Percentiles rank a stretch among this genome's conserved stretches.
Evolutionary conservation across 192 early-diverging fungal genomes (phyloP).

Genomic region (Umbelopsis sp.): DNA sequence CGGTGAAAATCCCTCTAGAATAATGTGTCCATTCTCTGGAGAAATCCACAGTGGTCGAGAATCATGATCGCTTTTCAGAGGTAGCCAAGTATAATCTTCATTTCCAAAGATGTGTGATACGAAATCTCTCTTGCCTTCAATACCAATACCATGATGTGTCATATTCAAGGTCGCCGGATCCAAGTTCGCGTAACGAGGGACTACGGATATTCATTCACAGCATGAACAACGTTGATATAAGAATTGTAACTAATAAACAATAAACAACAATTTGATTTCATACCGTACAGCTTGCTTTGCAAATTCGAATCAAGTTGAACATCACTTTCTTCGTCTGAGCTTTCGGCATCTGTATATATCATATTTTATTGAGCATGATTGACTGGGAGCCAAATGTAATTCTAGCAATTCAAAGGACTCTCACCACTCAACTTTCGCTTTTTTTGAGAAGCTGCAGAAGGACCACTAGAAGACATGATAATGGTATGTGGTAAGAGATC

Average conservation of each 20-base stretch:
- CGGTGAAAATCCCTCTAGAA: constrained; percentile 96
- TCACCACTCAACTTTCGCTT: constrained; percentile 16
- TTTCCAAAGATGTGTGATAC: constrained; percentile 67
- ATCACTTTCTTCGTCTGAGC: constrained; percentile 34
- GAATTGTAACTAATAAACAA: background rate
- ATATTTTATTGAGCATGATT: background rate
- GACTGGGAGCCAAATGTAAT: background rate
- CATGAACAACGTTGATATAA: no score
- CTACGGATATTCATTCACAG: constrained; percentile 11
- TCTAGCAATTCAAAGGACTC: background rate
- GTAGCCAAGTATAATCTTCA: constrained; percentile 74
- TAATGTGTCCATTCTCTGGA: constrained; percentile 78
- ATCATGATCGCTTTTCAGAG: constrained; percentile 86
- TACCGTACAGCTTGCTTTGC: constrained; percentile 36
- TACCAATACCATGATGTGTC: background rate
- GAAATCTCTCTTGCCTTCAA: constrained; percentile 37
- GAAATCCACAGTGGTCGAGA: constrained; percentile 92
- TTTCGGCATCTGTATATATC: background rate
- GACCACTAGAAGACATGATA: background rate
- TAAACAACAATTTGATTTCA: background rate
- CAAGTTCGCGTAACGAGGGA: constrained; percentile 43
- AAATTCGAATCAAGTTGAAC: constrained; percentile 29
- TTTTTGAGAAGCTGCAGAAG: background rate
- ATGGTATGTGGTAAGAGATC: background rate
- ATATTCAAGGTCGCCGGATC: constrained; percentile 27